phyloP scores from a whole-genome alignment of 345 rosid genomes.

The rapeseed (Brassica napus) region DNA sequence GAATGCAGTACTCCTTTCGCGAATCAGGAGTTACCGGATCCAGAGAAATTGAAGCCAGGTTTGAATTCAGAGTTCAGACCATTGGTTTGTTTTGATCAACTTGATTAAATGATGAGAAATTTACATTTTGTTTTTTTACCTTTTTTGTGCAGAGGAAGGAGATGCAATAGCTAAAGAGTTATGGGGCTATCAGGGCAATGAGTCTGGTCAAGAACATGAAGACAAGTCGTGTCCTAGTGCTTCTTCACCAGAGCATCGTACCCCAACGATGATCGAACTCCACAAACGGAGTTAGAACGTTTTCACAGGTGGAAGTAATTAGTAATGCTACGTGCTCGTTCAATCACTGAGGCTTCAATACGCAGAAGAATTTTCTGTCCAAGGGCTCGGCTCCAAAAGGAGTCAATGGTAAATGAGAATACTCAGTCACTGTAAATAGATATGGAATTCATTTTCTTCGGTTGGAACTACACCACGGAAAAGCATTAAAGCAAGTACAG shows the following conservation, averaged over 20 bases:
- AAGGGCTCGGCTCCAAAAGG: slow-evolving; percentile 29
- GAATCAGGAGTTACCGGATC: slow-evolving; percentile 35
- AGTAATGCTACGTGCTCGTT: not conserved
- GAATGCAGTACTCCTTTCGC: slow-evolving; percentile 18
- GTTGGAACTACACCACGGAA: not conserved
- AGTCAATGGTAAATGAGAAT: not conserved
- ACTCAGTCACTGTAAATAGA: slow-evolving; percentile 2
- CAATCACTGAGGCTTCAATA: slow-evolving; percentile 1
- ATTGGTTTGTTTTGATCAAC: not conserved
- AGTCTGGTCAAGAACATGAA: slow-evolving; percentile 26
- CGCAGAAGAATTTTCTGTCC: slow-evolving; percentile 17
- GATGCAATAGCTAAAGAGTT: slow-evolving; percentile 33
- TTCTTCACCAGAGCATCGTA: slow-evolving; percentile 28
- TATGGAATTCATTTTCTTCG: slow-evolving; percentile 6
- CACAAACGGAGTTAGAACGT: slow-evolving; percentile 23
- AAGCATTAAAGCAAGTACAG: slow-evolving; percentile 18
- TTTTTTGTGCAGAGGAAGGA: slow-evolving; percentile 28
- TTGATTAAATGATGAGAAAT: not conserved
- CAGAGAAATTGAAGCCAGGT: slow-evolving; percentile 42
- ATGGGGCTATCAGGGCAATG: slow-evolving; percentile 34
- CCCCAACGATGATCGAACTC: slow-evolving; percentile 32
- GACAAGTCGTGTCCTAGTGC: slow-evolving; percentile 19
- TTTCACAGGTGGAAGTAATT: not conserved
- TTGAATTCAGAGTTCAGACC: not conserved
- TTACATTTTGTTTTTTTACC: not conserved